These are phyloP conservation scores for Aspergillus cejpii DNA, from an alignment of 2,329 filamentous ascomycete species.

Conservation along the genomic window DNA sequence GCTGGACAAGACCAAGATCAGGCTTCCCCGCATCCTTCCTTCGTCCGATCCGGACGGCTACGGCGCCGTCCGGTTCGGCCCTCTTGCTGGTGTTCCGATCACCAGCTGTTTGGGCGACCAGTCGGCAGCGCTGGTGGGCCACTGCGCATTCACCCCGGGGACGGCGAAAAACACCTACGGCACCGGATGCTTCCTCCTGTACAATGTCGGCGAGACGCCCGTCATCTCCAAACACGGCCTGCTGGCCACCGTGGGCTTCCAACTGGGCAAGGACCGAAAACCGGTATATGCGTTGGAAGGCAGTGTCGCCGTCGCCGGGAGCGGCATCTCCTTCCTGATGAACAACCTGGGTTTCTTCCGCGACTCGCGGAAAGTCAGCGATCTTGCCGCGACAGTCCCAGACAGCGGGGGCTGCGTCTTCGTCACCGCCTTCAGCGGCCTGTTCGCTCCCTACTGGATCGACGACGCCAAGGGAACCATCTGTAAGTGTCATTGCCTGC, in stretches of 20 bases:
- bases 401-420: conserved; percentile 81
- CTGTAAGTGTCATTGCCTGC: conserved; percentile 46
- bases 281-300: conserved; percentile 77
- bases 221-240: conserved; percentile 79
- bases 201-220: conserved; percentile 78
- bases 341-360: conserved; percentile 60
- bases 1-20: conserved; percentile 63
- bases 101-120: conserved; percentile 84
- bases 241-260: conserved; percentile 78
- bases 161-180: conserved; percentile 88
- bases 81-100: conserved; percentile 64
- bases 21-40: conserved; percentile 73
- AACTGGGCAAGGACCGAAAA: conserved; percentile 63
- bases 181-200: conserved; percentile 81
- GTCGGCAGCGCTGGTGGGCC: conserved; percentile 76
- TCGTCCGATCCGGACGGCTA: conserved; percentile 70
- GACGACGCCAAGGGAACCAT: conserved; percentile 85
- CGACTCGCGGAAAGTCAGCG: conserved; percentile 56
- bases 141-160: conserved; percentile 74
- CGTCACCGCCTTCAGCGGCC: conserved; percentile 82
- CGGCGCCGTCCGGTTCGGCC: conserved; percentile 58
- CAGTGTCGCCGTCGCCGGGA: conserved; percentile 74
- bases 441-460: conserved; percentile 93
- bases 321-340: conserved; percentile 69
- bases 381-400: conserved; percentile 56